Base-by-base conservation (phyloP, 1,284 basidiomycete species). In the Volvariella volvacea region DNA sequence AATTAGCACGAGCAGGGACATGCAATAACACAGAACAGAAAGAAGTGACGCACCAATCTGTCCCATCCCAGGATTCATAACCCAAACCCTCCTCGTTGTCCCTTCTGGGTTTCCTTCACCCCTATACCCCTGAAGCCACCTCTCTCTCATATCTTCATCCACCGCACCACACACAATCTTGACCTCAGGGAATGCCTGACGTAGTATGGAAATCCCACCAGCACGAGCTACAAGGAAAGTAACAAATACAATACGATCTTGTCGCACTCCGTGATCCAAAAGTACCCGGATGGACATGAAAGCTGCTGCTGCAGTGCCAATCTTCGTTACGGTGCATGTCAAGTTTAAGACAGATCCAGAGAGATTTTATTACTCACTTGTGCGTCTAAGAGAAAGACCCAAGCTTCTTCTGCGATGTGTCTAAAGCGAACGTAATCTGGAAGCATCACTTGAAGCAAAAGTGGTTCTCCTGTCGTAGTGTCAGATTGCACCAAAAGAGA, bases 261-360 rank as follows among this genome's bases (percentile, higher is more conserved):
- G 80, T 51, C 60, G 77, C 6, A 98, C 84, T n/a, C 94, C 93
- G 56, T 99, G 95, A 59, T 99, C 95, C 20, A 98, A 75, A 14
- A 98, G 70, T 3, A 96, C 80, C n/a, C 95, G 84, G 46, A 99
- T 88, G 0, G 92, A 89, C 95, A 98, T 98, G 63, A 94, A 86
- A 0, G 91, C 93, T 3, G 94, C 83, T 0, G 95, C 94, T 2
- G 87, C 95, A 0, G 94, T 98, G 3, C 92, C 92, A 62, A 98
- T 92, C 81, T 95, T 33, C 10, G 30, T 33, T 12, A 14, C 33
- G 16, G 28, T 12, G 6, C 6, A 28, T 12, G 6, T 6, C 25
- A 28, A 28, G 25, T 12, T 12, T 6, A 36, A 36, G 34, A 15
- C 15, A n/a, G 15, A n/a, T n/a, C n/a, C n/a, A 36, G 15, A 6